Evolutionary conservation across 176 grass and related monocot species (phyloP).

Genomic region (Thinopyrum elongatum): DNA sequence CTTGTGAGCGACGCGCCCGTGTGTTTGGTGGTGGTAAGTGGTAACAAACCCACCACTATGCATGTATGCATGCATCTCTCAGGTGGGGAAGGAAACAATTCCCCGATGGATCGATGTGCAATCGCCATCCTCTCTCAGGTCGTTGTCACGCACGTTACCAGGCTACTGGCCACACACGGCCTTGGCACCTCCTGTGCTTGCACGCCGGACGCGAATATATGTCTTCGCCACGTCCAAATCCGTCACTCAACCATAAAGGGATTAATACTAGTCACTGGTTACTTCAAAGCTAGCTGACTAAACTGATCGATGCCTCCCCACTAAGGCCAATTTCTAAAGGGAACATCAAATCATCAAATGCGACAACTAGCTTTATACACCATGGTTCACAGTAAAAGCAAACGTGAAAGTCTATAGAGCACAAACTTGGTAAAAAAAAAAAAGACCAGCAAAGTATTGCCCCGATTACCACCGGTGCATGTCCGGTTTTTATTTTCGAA

Average conservation of each 20-base stretch:
- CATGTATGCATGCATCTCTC: not conserved
- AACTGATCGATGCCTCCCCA: not conserved
- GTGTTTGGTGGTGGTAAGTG: too few relatives aligned
- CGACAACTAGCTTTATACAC: not conserved
- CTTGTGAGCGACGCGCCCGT: not conserved
- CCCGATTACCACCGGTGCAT: not conserved
- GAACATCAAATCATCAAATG: not conserved
- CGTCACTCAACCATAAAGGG: slow-evolving; percentile 13
- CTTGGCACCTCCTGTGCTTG: not conserved
- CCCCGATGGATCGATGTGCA: not conserved
- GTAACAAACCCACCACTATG: not conserved
- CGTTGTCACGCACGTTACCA: slow-evolving; percentile 15
- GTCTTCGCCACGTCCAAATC: slow-evolving; percentile 37
- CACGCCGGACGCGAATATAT: slow-evolving; percentile 11
- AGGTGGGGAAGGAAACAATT: not conserved
- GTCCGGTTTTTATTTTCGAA: not conserved
- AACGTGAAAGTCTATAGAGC: not conserved
- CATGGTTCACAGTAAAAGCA: not conserved
- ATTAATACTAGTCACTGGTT: not conserved
- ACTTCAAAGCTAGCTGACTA: slow-evolving; percentile 11
- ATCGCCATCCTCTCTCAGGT: not conserved
- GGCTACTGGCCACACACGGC: not conserved
- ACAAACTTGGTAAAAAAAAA: not conserved
- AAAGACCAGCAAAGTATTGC: not conserved
- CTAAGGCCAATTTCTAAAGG: not conserved